Conservation (phyloP, 257 asterid genomes). For the Primulina huaijiensis region DNA sequence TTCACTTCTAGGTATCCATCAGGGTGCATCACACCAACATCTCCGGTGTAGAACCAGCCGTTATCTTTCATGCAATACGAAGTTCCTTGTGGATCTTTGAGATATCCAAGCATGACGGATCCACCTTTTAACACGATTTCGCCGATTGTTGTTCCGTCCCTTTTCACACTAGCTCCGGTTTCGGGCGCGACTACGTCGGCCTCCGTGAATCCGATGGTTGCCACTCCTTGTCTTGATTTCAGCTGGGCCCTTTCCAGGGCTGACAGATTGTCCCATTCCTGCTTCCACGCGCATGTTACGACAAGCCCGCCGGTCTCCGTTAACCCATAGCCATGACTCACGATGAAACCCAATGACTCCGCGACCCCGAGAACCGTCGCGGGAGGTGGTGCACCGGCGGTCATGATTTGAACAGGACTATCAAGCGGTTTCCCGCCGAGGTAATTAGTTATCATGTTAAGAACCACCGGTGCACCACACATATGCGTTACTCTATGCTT, state of each 20-base stretch:
- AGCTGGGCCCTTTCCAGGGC: conserved; percentile 30
- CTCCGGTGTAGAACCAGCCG: conserved; percentile 85
- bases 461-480: conserved; percentile 51
- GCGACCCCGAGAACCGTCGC: conserved; percentile 33
- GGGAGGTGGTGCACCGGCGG: conserved; percentile 50
- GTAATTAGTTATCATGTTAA: conserved; percentile 37
- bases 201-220: conserved; percentile 24
- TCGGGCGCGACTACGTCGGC: conserved; percentile 44
- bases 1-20: conserved; percentile 74
- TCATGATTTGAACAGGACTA: conserved; percentile 29
- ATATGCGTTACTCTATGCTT: conserved; percentile 33
- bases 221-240: conserved; percentile 47
- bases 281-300: conserved; percentile 42
- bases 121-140: conserved; percentile 63
- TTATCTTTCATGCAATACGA: conserved; percentile 38
- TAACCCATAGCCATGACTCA: conserved; percentile 49
- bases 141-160: conserved; percentile 52
- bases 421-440: conserved; percentile 18
- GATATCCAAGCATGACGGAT: conserved; percentile 59
- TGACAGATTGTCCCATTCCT: conserved; percentile 28
- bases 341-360: conserved; percentile 26
- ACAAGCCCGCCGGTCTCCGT: conserved; percentile 45
- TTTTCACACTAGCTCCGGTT: conserved; percentile 42
- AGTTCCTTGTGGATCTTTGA: conserved; percentile 60
- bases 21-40: conserved; percentile 74